Conservation (phyloP, 169 alveolate genomes). For the Besnoitia besnoiti region DNA sequence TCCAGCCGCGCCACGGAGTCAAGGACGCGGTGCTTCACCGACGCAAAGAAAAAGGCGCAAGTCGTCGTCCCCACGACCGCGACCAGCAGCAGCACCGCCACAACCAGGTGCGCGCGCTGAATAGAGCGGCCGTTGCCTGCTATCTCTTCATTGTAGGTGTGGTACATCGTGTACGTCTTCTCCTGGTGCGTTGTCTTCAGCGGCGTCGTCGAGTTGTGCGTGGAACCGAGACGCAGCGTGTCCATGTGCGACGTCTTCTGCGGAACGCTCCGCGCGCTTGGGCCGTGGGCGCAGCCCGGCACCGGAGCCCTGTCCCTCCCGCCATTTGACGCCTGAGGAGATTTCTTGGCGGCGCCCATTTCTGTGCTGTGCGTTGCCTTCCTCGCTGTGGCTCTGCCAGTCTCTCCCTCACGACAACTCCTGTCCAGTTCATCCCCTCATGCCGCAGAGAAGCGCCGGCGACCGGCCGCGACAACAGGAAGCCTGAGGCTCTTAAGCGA, state of each 20-base stretch:
- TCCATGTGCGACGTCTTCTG: not conserved
- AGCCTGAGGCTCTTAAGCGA: too few species aligned
- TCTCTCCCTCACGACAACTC: too few species aligned
- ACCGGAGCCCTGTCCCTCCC: too few species aligned
- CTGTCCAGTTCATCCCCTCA: too few species aligned
- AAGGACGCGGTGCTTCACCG: not conserved
- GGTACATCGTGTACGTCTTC: conserved; percentile 35
- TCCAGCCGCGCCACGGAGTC: not conserved
- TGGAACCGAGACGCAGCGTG: conserved; percentile 3
- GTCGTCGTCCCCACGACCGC: not conserved
- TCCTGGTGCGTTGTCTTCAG: conserved; percentile 54
- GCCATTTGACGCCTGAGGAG: too few species aligned
- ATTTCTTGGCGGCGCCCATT: too few species aligned
- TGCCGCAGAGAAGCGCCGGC: too few species aligned
- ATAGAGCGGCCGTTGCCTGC: not conserved
- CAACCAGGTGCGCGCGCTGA: not conserved
- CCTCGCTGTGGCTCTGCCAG: too few species aligned
- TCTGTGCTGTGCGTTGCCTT: too few species aligned
- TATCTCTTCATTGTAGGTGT: not conserved
- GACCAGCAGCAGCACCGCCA: not conserved
- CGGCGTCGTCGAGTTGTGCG: conserved; percentile 25
- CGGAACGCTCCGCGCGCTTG: not conserved
- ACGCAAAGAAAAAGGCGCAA: not conserved
- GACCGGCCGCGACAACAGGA: too few species aligned
- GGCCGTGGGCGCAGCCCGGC: not conserved